Percentiles rank a stretch among this genome's conserved stretches.
phyloP scores from a whole-genome alignment of 768 basidiomycete genomes.

The Pholiota conissans region DNA sequence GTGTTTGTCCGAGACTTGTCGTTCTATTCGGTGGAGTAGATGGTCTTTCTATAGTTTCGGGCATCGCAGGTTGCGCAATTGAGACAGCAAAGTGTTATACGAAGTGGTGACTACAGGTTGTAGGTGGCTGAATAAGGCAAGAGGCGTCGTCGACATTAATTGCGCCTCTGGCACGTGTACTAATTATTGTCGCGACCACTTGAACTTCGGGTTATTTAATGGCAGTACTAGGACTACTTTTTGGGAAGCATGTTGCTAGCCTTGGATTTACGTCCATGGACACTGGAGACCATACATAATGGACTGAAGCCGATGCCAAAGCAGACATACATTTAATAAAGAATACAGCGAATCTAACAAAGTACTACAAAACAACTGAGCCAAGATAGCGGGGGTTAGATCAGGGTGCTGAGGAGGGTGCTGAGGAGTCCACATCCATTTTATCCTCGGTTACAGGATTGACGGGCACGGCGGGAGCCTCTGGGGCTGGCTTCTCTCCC shows the following conservation, averaged over 20 bases:
- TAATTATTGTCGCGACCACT: no score
- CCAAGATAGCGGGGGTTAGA: constrained; percentile 2
- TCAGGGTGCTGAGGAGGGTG: constrained; percentile 6
- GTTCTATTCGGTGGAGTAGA: constrained; percentile 40
- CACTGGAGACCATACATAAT: no score
- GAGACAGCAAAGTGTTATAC: no score
- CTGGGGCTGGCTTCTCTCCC: neutral
- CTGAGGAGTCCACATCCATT: constrained; percentile 19
- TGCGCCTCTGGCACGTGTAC: no score
- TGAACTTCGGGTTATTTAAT: no score
- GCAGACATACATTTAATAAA: constrained; percentile 10
- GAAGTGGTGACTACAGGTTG: no score
- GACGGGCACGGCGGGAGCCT: neutral
- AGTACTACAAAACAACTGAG: constrained; percentile 12
- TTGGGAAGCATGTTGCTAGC: no score
- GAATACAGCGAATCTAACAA: constrained; percentile 15
- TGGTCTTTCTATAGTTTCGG: constrained; percentile 24
- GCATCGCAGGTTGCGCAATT: constrained; percentile 20
- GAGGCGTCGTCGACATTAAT: no score
- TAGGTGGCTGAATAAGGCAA: no score
- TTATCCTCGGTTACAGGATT: constrained; percentile 12
- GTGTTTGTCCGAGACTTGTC: constrained; percentile 21
- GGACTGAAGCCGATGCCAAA: no score
- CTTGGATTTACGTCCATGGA: no score
- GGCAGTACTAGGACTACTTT: no score